phyloP scores from a whole-genome alignment of 306 rosid genomes.

The Citrullus amarus region DNA sequence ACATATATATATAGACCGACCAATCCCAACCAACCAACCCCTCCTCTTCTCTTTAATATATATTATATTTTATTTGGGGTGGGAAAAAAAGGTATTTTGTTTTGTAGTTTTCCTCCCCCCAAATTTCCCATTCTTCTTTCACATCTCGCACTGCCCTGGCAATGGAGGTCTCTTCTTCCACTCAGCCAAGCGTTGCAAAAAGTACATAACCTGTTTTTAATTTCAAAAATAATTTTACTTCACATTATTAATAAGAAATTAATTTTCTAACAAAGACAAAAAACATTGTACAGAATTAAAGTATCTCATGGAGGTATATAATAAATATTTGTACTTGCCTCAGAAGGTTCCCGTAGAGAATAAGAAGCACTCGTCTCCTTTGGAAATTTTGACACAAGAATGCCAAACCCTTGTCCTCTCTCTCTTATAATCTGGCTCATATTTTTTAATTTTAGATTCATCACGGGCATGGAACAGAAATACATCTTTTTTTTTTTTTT shows the following conservation, averaged over 20 bases:
- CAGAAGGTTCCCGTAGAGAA: conserved; percentile 78
- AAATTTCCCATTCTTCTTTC: neutral
- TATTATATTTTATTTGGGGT: neutral
- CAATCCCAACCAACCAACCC: neutral
- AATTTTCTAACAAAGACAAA: neutral
- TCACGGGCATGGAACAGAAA: neutral
- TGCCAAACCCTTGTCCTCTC: conserved; percentile 91
- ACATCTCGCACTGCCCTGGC: conserved; percentile 4
- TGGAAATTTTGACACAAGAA: conserved; percentile 81
- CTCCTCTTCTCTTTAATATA: neutral
- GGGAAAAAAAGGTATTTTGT: neutral
- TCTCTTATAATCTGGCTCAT: conserved; percentile 53
- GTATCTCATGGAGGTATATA: neutral
- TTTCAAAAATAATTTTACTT: neutral
- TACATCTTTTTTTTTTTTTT: no score
- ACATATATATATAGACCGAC: conserved; percentile 5
- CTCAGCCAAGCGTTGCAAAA: conserved; percentile 12
- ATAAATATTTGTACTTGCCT: conserved; percentile 41
- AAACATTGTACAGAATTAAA: neutral
- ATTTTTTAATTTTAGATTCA: neutral
- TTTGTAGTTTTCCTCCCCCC: neutral
- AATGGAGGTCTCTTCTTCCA: conserved; percentile 11
- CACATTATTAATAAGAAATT: neutral
- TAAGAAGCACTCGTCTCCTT: conserved; percentile 81
- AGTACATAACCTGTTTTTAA: conserved; percentile 5